phyloP scores from a whole-genome alignment of 2,329 filamentous ascomycete species.

The Ceratocystis alfenasii region DNA sequence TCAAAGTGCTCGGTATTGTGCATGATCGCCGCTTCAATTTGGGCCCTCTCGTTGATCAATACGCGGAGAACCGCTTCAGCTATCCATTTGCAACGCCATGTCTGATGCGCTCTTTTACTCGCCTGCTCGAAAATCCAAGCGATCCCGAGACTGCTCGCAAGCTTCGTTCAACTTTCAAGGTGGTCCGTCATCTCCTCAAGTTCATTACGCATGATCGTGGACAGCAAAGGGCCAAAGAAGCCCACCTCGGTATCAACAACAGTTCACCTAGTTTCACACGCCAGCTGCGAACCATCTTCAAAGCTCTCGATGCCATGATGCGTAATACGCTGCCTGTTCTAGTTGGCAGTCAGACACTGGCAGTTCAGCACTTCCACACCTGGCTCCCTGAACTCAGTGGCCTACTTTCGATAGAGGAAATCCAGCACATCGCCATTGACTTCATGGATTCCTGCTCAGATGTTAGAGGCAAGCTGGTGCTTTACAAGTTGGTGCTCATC shows the following conservation, averaged over 20 bases:
- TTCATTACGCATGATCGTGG: conserved; percentile 84
- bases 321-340: conserved; percentile 71
- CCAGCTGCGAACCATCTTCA: conserved; percentile 78
- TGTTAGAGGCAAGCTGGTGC: conserved; percentile 78
- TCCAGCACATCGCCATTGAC: conserved; percentile 79
- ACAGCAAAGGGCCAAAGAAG: conserved; percentile 81
- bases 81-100: conserved; percentile 87
- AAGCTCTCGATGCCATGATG: conserved; percentile 81
- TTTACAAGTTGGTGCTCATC: conserved; percentile 87
- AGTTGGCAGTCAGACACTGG: conserved; percentile 85
- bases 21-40: conserved; percentile 91
- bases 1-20: conserved; percentile 82
- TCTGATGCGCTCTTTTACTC: conserved; percentile 72
- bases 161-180: conserved; percentile 84
- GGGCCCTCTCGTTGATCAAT: conserved; percentile 79
- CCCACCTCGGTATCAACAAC: conserved; percentile 70
- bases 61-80: conserved; percentile 78
- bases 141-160: conserved; percentile 75
- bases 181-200: conserved; percentile 82
- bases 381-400: conserved; percentile 87
- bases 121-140: conserved; percentile 68
- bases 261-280: conserved; percentile 63
- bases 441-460: conserved; percentile 83
- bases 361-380: conserved; percentile 91
- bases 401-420: conserved; percentile 68